These are phyloP conservation scores for Dendrothele bispora DNA, from an alignment of 768 basidiomycete genomes.

Conservation along the genomic window DNA sequence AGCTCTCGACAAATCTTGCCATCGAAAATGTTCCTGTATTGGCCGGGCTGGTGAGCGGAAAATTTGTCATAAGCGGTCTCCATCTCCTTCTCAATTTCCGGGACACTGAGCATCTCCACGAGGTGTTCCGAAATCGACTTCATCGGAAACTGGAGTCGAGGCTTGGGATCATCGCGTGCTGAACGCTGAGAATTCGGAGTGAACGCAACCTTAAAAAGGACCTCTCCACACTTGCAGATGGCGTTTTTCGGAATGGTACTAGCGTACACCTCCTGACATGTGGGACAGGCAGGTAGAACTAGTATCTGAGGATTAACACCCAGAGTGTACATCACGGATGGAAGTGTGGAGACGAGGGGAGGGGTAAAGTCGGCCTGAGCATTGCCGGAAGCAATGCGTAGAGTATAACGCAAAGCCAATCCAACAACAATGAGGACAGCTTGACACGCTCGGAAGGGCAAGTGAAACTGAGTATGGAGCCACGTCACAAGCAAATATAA, in stretches of 20 bases:
- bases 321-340: too few species aligned
- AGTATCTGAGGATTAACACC: slow-evolving; percentile 5
- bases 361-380: too few species aligned
- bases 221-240: not conserved
- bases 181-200: not conserved
- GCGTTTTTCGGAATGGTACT: not conserved
- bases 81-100: not conserved
- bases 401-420: too few species aligned
- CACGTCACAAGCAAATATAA: too few species aligned
- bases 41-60: too few species aligned
- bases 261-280: slow-evolving; percentile 11
- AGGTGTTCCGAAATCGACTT: slow-evolving; percentile 1
- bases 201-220: not conserved
- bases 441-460: too few species aligned
- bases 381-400: slow-evolving; percentile 14
- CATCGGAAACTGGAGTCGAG: slow-evolving; percentile 7
- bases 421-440: too few species aligned
- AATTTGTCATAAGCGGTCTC: not conserved
- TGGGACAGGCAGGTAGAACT: slow-evolving; percentile 14
- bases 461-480: too few species aligned
- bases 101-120: not conserved
- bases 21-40: too few species aligned
- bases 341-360: too few species aligned
- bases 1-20: not conserved
- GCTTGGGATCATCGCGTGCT: slow-evolving; percentile 3